Evolutionary conservation across 495 filamentous ascomycete genomes (phyloP), one percentile per base, ranked within the genome.

Genomic region (Aspergillus homomorphus): DNA sequence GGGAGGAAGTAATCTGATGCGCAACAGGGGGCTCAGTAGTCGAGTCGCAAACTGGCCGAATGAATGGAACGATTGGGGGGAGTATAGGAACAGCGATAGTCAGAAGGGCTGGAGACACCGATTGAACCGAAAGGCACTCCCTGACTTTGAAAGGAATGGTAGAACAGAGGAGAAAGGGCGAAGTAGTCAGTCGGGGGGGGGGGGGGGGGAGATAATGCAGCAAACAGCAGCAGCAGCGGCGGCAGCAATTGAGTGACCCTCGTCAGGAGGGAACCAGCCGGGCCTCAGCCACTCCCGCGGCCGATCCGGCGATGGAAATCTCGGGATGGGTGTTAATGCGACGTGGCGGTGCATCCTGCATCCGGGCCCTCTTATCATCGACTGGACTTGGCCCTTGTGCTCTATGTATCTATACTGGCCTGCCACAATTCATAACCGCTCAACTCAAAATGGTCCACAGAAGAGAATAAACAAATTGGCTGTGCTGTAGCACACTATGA

Each of bases 291-390:
- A 70, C 66, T 71, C 69, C 67, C 70, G 68, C 65, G 58, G 71
- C 61, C 67, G 70, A 74, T 73, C 73, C 65, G 62, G 58, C 61
- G 2, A 12, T 12, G 58, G 52, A 62, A 49, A 53, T 57, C 59
- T 24, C n/a, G n/a, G 74, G 74, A 69, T 55, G 23, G 72, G 72
- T 56, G 28, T 69, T 75, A 58, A 68, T 72, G 62, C 73, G 70
- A 12, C 60, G 72, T 71, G 72, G 73, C 71, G 64, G 69, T 74
- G 68, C 58, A 33, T 49, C 26, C 33, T 14, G 33, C 33, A 38
- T 38, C 2, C 33, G 12, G n/a, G 33, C 33, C 33, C 2, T 38
- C 4, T 12, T 38, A 30, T 4, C 10, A 38, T 38, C 15, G 33
- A 10, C 33, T 10, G 10, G 10, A 30, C 26, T 30, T 10, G 4